A percentile compares a stretch with the other conserved stretches of the same genome.
Conservation (phyloP, 306 rosid species). For the Quercus dentata region DNA sequence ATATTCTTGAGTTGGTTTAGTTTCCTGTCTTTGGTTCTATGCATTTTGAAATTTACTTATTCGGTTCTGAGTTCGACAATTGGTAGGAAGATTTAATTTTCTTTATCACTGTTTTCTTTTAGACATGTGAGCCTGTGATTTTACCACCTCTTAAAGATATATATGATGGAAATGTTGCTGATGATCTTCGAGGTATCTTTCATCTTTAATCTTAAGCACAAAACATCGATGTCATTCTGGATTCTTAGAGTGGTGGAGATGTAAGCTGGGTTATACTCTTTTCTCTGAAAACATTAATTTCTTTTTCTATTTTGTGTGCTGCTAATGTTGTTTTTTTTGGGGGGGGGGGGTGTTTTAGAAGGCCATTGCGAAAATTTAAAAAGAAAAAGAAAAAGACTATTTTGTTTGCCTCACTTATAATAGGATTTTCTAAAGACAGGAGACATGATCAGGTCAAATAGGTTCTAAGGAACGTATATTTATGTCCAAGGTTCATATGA, state of each 20-base stretch:
- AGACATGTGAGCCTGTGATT: slow-evolving; percentile 88
- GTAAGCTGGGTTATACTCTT: no score
- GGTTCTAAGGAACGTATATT: no score
- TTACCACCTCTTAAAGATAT: slow-evolving; percentile 82
- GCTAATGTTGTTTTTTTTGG: no score
- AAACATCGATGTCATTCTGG: slow-evolving; percentile 1
- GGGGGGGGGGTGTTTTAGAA: no score
- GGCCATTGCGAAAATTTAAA: no score
- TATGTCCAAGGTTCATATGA: background rate
- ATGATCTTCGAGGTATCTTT: slow-evolving; percentile 70
- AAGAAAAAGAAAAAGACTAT: no score
- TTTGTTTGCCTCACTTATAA: no score
- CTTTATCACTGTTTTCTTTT: slow-evolving; percentile 25
- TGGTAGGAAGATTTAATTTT: background rate
- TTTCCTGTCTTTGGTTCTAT: background rate
- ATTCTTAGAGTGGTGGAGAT: background rate
- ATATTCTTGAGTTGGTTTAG: background rate
- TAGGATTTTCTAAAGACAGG: no score
- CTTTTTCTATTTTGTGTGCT: no score
- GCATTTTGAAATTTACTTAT: background rate
- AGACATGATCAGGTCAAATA: no score
- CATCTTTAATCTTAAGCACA: slow-evolving; percentile 20
- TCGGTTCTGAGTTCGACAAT: background rate
- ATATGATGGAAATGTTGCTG: slow-evolving; percentile 64
- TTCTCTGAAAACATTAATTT: no score